Evolutionary conservation across 192 early-diverging fungal species (phyloP).

Genomic region (Mycoemilia scoparia): DNA sequence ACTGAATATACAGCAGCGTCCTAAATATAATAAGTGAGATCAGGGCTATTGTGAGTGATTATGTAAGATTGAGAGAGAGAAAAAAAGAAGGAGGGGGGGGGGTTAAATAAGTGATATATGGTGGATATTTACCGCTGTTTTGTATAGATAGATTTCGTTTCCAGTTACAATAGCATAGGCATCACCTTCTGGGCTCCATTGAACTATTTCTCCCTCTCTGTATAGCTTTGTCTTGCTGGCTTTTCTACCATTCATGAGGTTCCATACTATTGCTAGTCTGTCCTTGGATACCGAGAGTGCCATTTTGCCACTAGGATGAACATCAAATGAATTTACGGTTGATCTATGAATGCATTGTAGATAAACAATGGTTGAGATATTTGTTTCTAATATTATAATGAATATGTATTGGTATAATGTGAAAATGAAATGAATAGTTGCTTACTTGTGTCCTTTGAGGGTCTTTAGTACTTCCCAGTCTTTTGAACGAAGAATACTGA

Average conservation of each 20-base stretch:
- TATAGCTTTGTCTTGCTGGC: constrained; percentile 31
- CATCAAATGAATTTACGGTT: constrained; percentile 56
- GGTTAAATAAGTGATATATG: too few relatives aligned
- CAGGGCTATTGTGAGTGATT: too few relatives aligned
- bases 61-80: too few relatives aligned
- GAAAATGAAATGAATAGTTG: too few relatives aligned
- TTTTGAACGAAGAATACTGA: constrained; percentile 78
- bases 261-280: constrained; percentile 53
- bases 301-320: constrained; percentile 92
- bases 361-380: neutral
- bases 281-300: constrained; percentile 67
- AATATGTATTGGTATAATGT: neutral
- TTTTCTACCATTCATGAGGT: constrained; percentile 52
- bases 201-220: constrained; percentile 15
- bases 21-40: too few relatives aligned
- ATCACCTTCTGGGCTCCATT: constrained; percentile 12
- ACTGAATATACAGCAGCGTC: too few relatives aligned
- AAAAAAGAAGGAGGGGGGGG: too few relatives aligned
- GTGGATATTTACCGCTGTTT: too few relatives aligned
- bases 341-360: neutral
- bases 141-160: constrained; percentile 22
- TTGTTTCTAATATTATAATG: neutral
- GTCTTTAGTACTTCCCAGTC: constrained; percentile 94
- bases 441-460: constrained; percentile 58
- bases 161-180: constrained; percentile 20